These are phyloP conservation scores for Pythium pectinolyticum DNA, from an alignment of 352 stramenopile species.

Conservation along the genomic window DNA sequence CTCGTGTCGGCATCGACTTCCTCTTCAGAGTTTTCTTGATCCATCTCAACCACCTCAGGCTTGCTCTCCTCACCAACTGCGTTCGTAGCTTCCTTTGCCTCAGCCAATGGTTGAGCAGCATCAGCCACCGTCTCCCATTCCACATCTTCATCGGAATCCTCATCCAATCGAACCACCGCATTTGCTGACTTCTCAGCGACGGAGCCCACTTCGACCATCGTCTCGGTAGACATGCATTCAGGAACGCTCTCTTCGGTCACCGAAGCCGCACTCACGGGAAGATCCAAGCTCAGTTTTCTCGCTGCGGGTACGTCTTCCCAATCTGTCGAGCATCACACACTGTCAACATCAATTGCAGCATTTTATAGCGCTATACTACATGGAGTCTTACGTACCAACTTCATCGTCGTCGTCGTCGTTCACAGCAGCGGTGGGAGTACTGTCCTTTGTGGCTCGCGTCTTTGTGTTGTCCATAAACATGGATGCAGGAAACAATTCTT, in stretches of 20 bases:
- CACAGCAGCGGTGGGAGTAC: neutral
- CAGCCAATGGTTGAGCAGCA: neutral
- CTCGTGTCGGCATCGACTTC: constrained; percentile 41
- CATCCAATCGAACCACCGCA: constrained; percentile 4
- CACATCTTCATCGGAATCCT: constrained; percentile 34
- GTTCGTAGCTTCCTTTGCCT: neutral
- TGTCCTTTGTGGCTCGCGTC: neutral
- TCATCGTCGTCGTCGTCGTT: constrained; percentile 41
- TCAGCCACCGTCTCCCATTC: constrained; percentile 52
- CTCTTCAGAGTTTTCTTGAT: constrained; percentile 19
- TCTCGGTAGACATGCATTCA: too few species aligned
- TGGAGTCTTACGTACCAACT: constrained; percentile 32
- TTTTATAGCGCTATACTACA: too few species aligned
- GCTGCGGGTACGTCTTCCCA: constrained; percentile 33
- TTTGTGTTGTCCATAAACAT: constrained; percentile 23
- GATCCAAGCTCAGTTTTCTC: too few species aligned
- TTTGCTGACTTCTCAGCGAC: neutral
- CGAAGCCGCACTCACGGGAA: too few species aligned
- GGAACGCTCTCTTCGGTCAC: too few species aligned
- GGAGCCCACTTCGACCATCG: neutral
- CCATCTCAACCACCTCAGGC: constrained; percentile 1
- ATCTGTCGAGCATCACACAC: constrained; percentile 16
- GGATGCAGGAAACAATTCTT: constrained; percentile 41
- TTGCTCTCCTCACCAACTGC: too few species aligned
- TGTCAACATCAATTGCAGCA: neutral